Evolutionary conservation across 306 rosid genomes (phyloP), one percentile per base, ranked within the genome.

Genomic region (Vicia sativa): DNA sequence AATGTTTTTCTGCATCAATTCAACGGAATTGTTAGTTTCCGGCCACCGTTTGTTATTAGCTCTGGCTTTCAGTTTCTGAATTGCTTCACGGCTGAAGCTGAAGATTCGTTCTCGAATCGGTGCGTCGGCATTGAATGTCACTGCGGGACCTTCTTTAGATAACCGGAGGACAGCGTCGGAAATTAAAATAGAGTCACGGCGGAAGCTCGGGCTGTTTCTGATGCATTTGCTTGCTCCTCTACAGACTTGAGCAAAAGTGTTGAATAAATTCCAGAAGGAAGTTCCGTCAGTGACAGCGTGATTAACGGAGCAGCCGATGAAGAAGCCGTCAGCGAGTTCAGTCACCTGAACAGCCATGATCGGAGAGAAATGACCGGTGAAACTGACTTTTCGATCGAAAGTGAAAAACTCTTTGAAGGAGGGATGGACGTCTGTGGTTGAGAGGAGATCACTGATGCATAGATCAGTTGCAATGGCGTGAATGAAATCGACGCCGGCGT

Each of bases 221-320:
- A 86, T 4, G 19, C 68, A 78, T 34, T 31, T 74, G 10, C 2
- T 66, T 0, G 63, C 72, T 0, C 74, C 80, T 58, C 83, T 68
- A 41, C 83, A 80, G 14, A 68, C 21, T 56, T 87, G 91, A 0
- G 98, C 96, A 77, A 93, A 93, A 9, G 87, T 85, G 49, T 93
- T 93, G 85, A 87, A 93, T 89, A 93, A 93, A 65, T 93, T 87
- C 98, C 98, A 93, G 62, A 89, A 87, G 12, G 98, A 89, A 3
- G 98, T 92, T 2, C 98, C 98, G 61, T 92, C 98, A 0, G 68
- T 78, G 54, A 92, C 82, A 34, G 96, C 85, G 77, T 92, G 98
- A 70, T 87, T 89, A 19, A 84, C 90, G 53, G 92, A 28, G 74
- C 89, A 82, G 14, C 89, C 98, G 4, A 92, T 79, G 73, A 92